A percentile compares a stretch with the other conserved stretches of the same genome.
Evolutionary conservation across 2,329 filamentous ascomycete genomes (phyloP).

Genomic region (Phoma herbarum): DNA sequence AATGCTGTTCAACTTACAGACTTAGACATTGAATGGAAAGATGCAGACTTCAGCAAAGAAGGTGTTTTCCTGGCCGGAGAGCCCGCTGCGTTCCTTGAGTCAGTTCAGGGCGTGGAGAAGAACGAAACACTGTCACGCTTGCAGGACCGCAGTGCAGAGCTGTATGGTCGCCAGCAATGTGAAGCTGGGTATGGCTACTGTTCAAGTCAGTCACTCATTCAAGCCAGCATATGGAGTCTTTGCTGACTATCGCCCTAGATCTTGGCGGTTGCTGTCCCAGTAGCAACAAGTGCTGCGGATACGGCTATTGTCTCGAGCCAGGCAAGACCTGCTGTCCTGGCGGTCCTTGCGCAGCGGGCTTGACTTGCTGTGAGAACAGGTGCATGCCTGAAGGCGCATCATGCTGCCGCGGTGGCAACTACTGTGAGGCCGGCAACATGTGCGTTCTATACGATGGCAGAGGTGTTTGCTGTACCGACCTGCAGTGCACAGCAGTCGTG

Average conservation of each 20-base stretch:
- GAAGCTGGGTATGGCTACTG: constrained; percentile 28
- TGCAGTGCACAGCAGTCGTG: constrained; percentile 28
- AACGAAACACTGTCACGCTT: constrained; percentile 20
- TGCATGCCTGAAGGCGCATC: constrained; percentile 23
- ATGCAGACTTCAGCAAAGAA: neutral
- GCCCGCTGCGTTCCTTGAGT: constrained; percentile 2
- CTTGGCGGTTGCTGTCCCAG: constrained; percentile 26
- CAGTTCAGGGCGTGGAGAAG: constrained; percentile 15
- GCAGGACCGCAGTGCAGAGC: constrained; percentile 21
- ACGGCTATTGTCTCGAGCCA: constrained; percentile 30
- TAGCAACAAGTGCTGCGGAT: constrained; percentile 21
- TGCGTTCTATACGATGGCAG: constrained; percentile 22
- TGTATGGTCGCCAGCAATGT: constrained; percentile 24
- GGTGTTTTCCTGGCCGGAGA: neutral
- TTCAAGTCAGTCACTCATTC: constrained; percentile 10
- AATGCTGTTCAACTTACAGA: neutral
- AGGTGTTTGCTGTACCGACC: constrained; percentile 30
- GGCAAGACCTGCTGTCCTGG: constrained; percentile 27
- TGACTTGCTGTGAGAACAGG: constrained; percentile 25
- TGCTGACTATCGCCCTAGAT: constrained; percentile 9
- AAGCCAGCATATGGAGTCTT: neutral
- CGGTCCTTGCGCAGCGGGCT: constrained; percentile 19
- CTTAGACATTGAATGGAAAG: neutral
- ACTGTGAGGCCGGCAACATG: constrained; percentile 30
- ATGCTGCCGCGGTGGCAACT: constrained; percentile 23